Evolutionary conservation across 768 basidiomycete species (phyloP), one percentile per base, ranked within the genome.

Genomic region (Leccinum incarnatum): DNA sequence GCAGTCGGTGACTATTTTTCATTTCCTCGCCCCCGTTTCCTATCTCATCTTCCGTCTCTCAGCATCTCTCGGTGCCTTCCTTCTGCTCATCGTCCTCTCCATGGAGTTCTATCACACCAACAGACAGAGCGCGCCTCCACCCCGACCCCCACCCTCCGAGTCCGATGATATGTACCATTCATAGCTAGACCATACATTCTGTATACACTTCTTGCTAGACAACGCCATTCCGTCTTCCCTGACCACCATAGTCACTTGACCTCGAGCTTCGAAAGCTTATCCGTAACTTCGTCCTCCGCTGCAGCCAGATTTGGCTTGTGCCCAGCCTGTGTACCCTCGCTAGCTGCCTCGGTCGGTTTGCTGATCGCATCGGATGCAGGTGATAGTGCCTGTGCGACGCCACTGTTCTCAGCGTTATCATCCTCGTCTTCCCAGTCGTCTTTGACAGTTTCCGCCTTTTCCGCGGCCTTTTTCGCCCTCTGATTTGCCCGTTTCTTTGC

Each of bases 381-480:
- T 19, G 42, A 17, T 11, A 45, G 42, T 19, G 42, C 19, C 42
- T 45, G 42, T 67, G 51, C 56, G 48, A 61, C 58, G 7, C 65
- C 60, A 45, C 64, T 59, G 52, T 59, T 54, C 37, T 70, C 78
- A 6, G 71, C 79, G 4, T 19, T 3, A 19, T 83, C 86, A 11
- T 85, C 87, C 7, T 89, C 88, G 51, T 88, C 88, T 40, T 91
- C 91, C 84, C 91, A 93, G 59, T 79, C 84, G 61, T 92, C 89
- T 56, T 82, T 84, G n/a, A 93, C 85, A 47, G 63, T 70, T 25
- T 77, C 76, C n/a, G 74, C 70, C 69, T 81, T 81, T 65, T 83
- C 82, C 58, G 81, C 75, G 21, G 72, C 74, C 69, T 82, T 81
- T 74, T 84, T 91, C 67, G 87, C 89, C 70, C 84, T 85, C 65